Conservation (phyloP, 169 alveolate species). For the Cryptosporidium sp. region DNA sequence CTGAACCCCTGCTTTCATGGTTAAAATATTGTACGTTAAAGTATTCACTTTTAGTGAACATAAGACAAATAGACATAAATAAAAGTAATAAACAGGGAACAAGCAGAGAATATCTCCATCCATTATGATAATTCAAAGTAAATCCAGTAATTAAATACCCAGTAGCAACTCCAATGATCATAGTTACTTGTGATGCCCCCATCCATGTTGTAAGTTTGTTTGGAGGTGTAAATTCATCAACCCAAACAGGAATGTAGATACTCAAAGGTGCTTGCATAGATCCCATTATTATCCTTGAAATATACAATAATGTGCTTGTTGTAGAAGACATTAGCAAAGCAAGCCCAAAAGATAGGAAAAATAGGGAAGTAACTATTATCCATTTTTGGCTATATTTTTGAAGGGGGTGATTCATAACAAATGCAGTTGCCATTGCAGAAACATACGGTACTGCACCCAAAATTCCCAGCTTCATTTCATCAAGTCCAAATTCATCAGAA, state of each 20-base stretch:
- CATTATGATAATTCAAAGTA: slow-evolving; percentile 45
- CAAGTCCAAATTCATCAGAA: slow-evolving; percentile 63
- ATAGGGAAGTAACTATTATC: slow-evolving; percentile 50
- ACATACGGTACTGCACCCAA: slow-evolving; percentile 73
- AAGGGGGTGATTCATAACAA: slow-evolving; percentile 59
- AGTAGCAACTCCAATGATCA: slow-evolving; percentile 68
- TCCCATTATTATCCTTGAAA: slow-evolving; percentile 72
- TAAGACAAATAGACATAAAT: slow-evolving; percentile 45
- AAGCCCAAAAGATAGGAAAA: slow-evolving; percentile 52
- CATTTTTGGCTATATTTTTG: slow-evolving; percentile 72
- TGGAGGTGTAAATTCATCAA: slow-evolving; percentile 74
- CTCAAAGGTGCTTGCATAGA: slow-evolving; percentile 75
- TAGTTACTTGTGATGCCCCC: slow-evolving; percentile 73
- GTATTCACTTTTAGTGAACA: slow-evolving; percentile 59
- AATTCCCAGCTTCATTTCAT: slow-evolving; percentile 56
- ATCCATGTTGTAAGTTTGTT: slow-evolving; percentile 68
- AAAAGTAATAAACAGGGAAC: slow-evolving; percentile 59
- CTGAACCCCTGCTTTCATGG: neutral
- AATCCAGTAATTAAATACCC: slow-evolving; percentile 71
- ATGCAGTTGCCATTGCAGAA: slow-evolving; percentile 73
- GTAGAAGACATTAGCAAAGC: slow-evolving; percentile 49
- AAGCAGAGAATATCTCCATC: slow-evolving; percentile 67
- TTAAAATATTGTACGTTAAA: slow-evolving; percentile 40
- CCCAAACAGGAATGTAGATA: slow-evolving; percentile 72
- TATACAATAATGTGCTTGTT: slow-evolving; percentile 38